These are phyloP conservation scores for Dimocarpus longan DNA, from an alignment of 345 rosid species.

Conservation along the genomic window DNA sequence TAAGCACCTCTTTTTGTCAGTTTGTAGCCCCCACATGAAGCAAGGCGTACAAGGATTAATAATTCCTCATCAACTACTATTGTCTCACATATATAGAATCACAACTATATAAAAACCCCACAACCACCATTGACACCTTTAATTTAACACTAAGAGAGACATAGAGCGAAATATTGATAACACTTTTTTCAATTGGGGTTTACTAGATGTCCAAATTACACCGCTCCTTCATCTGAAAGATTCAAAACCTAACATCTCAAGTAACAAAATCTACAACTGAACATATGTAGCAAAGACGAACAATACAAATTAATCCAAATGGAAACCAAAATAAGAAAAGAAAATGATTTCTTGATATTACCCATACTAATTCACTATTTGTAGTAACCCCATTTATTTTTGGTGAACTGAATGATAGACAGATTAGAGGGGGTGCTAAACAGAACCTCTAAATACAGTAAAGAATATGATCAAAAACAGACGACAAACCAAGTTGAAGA, in stretches of 20 bases:
- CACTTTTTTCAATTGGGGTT: neutral
- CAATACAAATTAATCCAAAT: slow-evolving; percentile 22
- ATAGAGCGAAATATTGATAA: neutral
- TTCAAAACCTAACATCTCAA: slow-evolving; percentile 7
- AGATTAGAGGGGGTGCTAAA: slow-evolving; percentile 35
- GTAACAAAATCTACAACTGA: slow-evolving; percentile 1
- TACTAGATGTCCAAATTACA: slow-evolving; percentile 8
- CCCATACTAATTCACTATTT: slow-evolving; percentile 30
- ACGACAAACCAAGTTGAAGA: slow-evolving; percentile 43
- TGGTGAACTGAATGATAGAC: slow-evolving; percentile 34
- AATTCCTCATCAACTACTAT: slow-evolving; percentile 19
- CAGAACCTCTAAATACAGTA: slow-evolving; percentile 72
- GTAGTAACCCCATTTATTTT: slow-evolving; percentile 58
- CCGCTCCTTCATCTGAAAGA: slow-evolving; percentile 12
- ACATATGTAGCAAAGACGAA: slow-evolving; percentile 15
- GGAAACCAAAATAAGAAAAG: neutral
- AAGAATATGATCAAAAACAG: slow-evolving; percentile 57
- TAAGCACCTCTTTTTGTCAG: slow-evolving; percentile 32
- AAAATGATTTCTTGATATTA: slow-evolving; percentile 12
- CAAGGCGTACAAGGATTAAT: slow-evolving; percentile 15
- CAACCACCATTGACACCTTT: slow-evolving; percentile 1
- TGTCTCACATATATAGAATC: neutral
- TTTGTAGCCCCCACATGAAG: slow-evolving; percentile 36
- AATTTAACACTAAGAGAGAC: neutral
- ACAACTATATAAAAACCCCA: neutral